Evolutionary conservation across 352 stramenopile species (phyloP).

Genomic region (Discostella stelligera): DNA sequence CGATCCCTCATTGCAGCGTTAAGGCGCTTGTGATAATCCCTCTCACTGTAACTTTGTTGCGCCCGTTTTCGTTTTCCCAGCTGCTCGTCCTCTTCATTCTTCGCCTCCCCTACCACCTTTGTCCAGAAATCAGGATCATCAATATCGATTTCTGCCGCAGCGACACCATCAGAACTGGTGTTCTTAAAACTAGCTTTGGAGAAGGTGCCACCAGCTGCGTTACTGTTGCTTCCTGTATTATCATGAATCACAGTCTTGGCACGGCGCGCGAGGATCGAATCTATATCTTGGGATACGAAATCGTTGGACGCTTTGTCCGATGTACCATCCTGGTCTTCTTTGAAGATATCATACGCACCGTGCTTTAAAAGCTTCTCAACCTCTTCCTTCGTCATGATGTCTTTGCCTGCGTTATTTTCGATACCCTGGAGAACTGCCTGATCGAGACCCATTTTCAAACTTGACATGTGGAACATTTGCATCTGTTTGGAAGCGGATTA

Average conservation of each 20-base stretch:
- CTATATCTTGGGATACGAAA: conserved; percentile 92
- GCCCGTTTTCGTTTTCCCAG: conserved; percentile 59
- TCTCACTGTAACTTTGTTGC: conserved; percentile 74
- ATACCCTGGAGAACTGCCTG: conserved; percentile 96
- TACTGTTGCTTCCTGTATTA: conserved; percentile 73
- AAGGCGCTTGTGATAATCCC: conserved; percentile 54
- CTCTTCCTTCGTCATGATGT: conserved; percentile 85
- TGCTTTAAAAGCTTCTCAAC: conserved; percentile 96
- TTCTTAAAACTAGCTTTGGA: conserved; percentile 82
- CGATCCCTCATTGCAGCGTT: conserved; percentile 41
- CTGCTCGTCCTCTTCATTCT: conserved; percentile 53
- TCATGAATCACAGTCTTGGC: conserved; percentile 83
- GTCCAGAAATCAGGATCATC: conserved; percentile 83
- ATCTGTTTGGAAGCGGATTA: conserved; percentile 58
- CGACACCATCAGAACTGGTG: conserved; percentile 36
- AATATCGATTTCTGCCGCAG: conserved; percentile 70
- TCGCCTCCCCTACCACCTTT: conserved; percentile 72
- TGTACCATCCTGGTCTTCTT: conserved; percentile 92
- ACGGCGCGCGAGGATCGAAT: conserved; percentile 87
- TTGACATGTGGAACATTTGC: conserved; percentile 99
- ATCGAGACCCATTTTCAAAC: conserved; percentile 97
- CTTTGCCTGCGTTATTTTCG: conserved; percentile 86
- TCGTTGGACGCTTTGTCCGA: conserved; percentile 89
- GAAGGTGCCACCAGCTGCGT: conserved; percentile 79
- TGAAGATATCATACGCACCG: conserved; percentile 96